Evolutionary conservation across 1,139 yeast genomes (phyloP), one percentile per base, ranked within the genome.

Genomic region (Sugiyamaella sp.): DNA sequence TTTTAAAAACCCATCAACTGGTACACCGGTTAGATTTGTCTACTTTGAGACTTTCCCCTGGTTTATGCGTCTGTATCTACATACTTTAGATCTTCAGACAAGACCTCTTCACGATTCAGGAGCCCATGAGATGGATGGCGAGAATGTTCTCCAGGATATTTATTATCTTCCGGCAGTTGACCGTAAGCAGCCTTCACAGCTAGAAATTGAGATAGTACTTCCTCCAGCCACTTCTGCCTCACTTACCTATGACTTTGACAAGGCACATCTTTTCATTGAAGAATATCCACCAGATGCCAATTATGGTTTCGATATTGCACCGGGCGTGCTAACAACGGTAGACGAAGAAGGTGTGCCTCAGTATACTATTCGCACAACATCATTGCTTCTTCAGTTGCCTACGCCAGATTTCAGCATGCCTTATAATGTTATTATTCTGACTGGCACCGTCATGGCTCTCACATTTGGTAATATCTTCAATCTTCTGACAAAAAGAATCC

Each of bases 321-420:
- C 97, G 0, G 96, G 71, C 6, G 86, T 89, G 4, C 75, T 90
- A 9, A 79, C 86, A 0, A 80, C 87, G 0, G 58, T 79, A 3
- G 61, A 55, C 16, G 55, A 58, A 12, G 19, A 27, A 9, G 46
- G 27, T 14, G 51, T 50, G 2, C 46, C 49, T 0, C 50, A 51
- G 9, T 63, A 59, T n/a, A 80, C 82, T 49, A 69, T 85, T 57
- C 79, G 99, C 65, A 89, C 98, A 0, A 84, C 97, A 1, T 87
- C 97, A 43, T 78, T 91, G 52, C 74, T 95, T 55, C 76, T 95
- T 47, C 83, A 95, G 0, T 77, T 95, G 51, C 97, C 99, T 1
- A 95, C 98, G 0, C 99, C 99, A 0, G 99, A 95, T 74, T 95
- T 95, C 71, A 88, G 96, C 57, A 95, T 95, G 99, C 99, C 99